These are phyloP conservation scores for Cutaneotrichosporon sp. DNA, from an alignment of 1,284 basidiomycete genomes.

Conservation along the genomic window DNA sequence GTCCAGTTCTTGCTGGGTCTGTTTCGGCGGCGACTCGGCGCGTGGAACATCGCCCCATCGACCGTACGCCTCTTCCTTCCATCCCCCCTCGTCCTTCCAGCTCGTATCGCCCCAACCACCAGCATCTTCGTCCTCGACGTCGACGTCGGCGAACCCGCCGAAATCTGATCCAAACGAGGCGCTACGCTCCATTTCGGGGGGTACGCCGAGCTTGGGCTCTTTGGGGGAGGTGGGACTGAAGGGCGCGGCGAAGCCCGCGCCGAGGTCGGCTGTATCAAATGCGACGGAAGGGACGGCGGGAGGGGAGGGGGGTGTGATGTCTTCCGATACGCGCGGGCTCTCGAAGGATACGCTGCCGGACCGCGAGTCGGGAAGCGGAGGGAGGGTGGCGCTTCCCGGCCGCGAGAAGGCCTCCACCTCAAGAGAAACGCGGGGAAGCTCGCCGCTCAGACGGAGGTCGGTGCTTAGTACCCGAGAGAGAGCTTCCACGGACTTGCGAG, in stretches of 20 bases:
- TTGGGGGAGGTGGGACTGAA: constrained; percentile 2
- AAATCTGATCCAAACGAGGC: constrained; percentile 14
- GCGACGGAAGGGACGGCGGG: constrained; percentile 1
- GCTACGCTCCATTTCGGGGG: constrained; percentile 8
- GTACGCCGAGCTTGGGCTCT: background rate
- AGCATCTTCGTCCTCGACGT: constrained; percentile 17
- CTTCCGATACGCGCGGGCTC: background rate
- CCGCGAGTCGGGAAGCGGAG: background rate
- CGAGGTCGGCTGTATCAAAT: constrained; percentile 6
- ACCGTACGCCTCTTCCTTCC: constrained; percentile 20
- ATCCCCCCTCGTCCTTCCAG: constrained; percentile 2
- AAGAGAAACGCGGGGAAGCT: constrained; percentile 9
- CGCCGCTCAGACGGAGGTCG: background rate
- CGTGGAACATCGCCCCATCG: constrained; percentile 31
- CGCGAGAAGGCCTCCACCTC: constrained; percentile 9
- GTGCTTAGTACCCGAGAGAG: background rate
- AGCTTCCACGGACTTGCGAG: constrained; percentile 11
- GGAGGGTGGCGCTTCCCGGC: background rate
- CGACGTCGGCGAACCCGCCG: constrained; percentile 19
- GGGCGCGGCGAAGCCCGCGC: constrained; percentile 5
- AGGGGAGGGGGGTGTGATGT: background rate
- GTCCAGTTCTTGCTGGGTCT: constrained; percentile 31
- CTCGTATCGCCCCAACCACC: constrained; percentile 3
- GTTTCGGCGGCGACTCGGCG: background rate
- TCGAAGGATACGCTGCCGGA: background rate